Conservation (phyloP, 345 rosid species). For the Noccaea caerulescens region DNA sequence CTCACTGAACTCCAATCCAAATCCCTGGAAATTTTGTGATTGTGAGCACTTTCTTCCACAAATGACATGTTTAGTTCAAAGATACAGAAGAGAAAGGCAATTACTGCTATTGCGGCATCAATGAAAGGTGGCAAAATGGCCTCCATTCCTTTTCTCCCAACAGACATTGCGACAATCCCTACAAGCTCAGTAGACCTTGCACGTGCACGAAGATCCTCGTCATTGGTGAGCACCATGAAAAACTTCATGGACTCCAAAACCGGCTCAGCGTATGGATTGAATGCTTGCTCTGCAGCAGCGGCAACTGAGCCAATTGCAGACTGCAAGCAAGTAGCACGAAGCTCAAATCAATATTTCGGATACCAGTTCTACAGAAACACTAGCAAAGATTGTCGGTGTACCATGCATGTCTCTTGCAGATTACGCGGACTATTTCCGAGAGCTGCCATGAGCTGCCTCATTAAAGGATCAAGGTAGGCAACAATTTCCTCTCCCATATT, state of each 20-base stretch:
- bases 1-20: constrained; percentile 88
- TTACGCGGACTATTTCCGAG: constrained; percentile 85
- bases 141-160: constrained; percentile 84
- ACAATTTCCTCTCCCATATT: constrained; percentile 97
- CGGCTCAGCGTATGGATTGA: constrained; percentile 93
- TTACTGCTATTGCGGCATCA: constrained; percentile 96
- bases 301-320: constrained; percentile 99
- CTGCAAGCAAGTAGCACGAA: constrained; percentile 53
- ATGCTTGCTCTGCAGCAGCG: constrained; percentile 97
- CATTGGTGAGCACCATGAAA: constrained; percentile 90
- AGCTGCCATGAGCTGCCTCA: constrained; percentile 83
- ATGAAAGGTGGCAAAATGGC: constrained; percentile 81
- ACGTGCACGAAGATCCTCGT: constrained; percentile 92
- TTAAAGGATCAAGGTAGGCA: constrained; percentile 86
- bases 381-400: constrained; percentile 42
- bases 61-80: constrained; percentile 15
- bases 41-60: constrained; percentile 27
- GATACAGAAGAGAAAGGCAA: constrained; percentile 28
- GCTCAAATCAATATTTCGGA: constrained; percentile 13
- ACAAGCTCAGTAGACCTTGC: constrained; percentile 99
- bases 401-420: constrained; percentile 99
- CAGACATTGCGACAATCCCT: constrained; percentile 98
- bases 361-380: constrained; percentile 11
- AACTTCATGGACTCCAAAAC: constrained; percentile 86
- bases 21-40: constrained; percentile 66